Percentiles rank a stretch among this genome's conserved stretches.
These are phyloP conservation scores for Candida xyloterini DNA, from an alignment of 805 yeast species.

Conservation along the genomic window DNA sequence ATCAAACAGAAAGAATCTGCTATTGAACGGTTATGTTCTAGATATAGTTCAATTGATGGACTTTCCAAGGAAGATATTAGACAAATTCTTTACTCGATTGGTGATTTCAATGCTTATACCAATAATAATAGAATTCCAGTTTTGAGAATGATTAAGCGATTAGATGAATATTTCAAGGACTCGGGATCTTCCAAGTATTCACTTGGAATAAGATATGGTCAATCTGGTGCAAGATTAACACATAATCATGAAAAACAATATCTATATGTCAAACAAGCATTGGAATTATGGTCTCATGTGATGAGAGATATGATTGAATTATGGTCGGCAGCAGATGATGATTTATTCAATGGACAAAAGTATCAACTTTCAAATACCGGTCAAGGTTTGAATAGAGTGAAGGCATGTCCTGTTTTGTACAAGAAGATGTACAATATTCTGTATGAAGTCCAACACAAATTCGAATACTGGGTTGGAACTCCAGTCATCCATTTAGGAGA, in stretches of 20 bases:
- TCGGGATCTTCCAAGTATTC: slow-evolving; percentile 36
- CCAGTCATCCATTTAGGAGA: slow-evolving; percentile 80
- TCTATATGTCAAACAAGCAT: slow-evolving; percentile 71
- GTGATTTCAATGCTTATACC: slow-evolving; percentile 73
- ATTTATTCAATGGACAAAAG: slow-evolving; percentile 52
- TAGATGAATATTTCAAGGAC: slow-evolving; percentile 43
- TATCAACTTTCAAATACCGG: slow-evolving; percentile 71
- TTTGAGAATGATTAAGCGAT: slow-evolving; percentile 53
- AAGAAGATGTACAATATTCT: slow-evolving; percentile 70
- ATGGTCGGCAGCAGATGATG: slow-evolving; percentile 77
- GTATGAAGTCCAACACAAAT: slow-evolving; percentile 62
- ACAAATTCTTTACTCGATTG: slow-evolving; percentile 71
- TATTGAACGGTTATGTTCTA: slow-evolving; percentile 54
- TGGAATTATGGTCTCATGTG: slow-evolving; percentile 71
- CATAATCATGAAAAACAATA: slow-evolving; percentile 73
- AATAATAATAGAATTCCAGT: slow-evolving; percentile 69
- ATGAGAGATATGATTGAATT: slow-evolving; percentile 75
- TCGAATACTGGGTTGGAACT: slow-evolving; percentile 71
- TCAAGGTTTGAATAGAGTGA: slow-evolving; percentile 76
- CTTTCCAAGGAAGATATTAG: slow-evolving; percentile 60
- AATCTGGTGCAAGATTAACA: slow-evolving; percentile 66
- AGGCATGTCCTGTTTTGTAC: slow-evolving; percentile 66
- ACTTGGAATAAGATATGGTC: slow-evolving; percentile 64
- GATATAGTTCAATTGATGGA: slow-evolving; percentile 41
- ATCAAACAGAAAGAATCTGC: slow-evolving; percentile 68